Percentiles rank a stretch among this genome's conserved stretches.
Evolutionary conservation across 2,329 filamentous ascomycete species (phyloP).

Genomic region (Calycina herbarum): DNA sequence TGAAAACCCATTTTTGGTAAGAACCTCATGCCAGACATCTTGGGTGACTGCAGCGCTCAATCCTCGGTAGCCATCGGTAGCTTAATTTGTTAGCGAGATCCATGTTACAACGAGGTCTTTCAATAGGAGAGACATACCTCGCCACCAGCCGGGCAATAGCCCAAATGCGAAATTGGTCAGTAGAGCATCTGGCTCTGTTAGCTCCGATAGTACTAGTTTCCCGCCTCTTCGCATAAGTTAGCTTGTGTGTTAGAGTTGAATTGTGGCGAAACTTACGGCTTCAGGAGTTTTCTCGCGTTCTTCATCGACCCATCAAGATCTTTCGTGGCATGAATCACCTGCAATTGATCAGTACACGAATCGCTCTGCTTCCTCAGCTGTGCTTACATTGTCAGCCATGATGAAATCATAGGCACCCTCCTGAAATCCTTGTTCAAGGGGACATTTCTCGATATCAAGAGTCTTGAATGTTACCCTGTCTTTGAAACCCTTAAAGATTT

Average conservation of each 20-base stretch:
- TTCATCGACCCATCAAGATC: conserved; percentile 17
- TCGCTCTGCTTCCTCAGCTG: too few relatives aligned
- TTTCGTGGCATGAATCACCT: conserved; percentile 24
- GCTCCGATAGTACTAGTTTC: background rate
- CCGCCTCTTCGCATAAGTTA: too few relatives aligned
- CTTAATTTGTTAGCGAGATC: background rate
- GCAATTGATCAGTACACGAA: too few relatives aligned
- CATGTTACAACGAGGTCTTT: too few relatives aligned
- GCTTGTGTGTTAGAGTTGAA: too few relatives aligned
- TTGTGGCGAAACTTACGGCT: conserved; percentile 23
- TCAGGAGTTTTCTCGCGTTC: conserved; percentile 25
- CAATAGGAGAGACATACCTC: too few relatives aligned
- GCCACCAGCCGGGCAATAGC: conserved; percentile 42
- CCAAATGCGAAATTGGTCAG: conserved; percentile 31
- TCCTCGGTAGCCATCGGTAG: conserved; percentile 21
- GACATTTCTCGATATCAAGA: conserved; percentile 39
- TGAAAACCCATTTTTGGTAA: conserved; percentile 27
- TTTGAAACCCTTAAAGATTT: conserved; percentile 34
- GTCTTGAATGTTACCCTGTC: conserved; percentile 34
- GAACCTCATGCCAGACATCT: conserved; percentile 1
- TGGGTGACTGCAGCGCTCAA: conserved; percentile 25
- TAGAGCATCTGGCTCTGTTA: background rate
- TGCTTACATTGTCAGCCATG: conserved; percentile 25
- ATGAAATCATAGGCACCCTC: conserved; percentile 32
- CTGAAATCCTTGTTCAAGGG: conserved; percentile 38